These are phyloP conservation scores for Henckelia pumila DNA, from an alignment of 257 asterid species.

Conservation along the genomic window DNA sequence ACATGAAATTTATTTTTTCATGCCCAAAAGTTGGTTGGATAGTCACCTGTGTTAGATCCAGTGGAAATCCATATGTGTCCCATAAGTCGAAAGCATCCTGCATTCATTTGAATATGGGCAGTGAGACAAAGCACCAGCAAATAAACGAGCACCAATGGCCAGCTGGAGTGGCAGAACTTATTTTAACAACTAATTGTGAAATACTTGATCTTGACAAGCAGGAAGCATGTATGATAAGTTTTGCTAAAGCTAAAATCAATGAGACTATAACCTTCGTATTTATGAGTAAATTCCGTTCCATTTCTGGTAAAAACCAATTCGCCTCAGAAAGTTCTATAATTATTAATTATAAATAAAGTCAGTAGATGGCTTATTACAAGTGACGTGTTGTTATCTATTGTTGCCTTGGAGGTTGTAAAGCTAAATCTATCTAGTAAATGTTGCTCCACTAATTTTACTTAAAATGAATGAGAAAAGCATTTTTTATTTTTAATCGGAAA, in stretches of 20 bases:
- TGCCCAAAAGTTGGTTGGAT: conserved; percentile 6
- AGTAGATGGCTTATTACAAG: neutral
- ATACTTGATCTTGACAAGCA: neutral
- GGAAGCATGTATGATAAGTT: neutral
- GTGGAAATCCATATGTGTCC: conserved; percentile 96
- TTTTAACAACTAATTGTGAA: neutral
- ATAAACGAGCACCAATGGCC: conserved; percentile 10
- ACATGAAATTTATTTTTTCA: neutral
- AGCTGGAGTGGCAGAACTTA: neutral
- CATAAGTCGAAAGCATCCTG: conserved; percentile 97
- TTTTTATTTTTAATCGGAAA: no score
- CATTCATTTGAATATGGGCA: conserved; percentile 27
- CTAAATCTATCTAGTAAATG: neutral
- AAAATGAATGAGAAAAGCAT: conserved; percentile 9
- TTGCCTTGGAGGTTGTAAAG: neutral
- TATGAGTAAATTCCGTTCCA: neutral
- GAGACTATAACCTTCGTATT: neutral
- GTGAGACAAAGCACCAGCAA: conserved; percentile 19
- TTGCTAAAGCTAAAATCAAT: neutral
- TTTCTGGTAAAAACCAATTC: neutral
- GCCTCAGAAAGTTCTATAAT: neutral
- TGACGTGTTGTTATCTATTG: no score
- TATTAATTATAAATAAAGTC: neutral
- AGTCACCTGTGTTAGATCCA: conserved; percentile 95
- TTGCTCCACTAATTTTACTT: conserved; percentile 13